These are phyloP conservation scores for Pholiota microspora DNA, from an alignment of 768 basidiomycete species.

Conservation along the genomic window DNA sequence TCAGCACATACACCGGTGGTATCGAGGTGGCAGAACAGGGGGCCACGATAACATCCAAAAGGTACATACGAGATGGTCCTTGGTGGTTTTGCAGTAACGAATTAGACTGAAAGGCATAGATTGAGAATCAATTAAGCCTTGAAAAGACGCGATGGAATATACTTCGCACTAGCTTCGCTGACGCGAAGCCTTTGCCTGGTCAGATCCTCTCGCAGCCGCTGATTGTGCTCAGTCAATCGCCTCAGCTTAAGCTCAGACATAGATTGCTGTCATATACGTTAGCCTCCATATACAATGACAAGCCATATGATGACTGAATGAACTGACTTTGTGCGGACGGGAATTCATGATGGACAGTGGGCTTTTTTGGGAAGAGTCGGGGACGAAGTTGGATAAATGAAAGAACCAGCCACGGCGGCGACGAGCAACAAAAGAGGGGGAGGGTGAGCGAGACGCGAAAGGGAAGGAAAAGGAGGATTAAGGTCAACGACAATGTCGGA, in stretches of 20 bases:
- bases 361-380: constrained; percentile 2
- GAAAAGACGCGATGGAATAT: constrained; percentile 25
- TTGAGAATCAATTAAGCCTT: constrained; percentile 3
- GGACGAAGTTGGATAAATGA: constrained; percentile 13
- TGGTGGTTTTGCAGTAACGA: constrained; percentile 90
- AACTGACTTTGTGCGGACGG: constrained; percentile 65
- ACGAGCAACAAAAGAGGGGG: constrained; percentile 14
- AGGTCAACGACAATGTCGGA: constrained; percentile 19
- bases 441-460: constrained; percentile 21
- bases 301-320: constrained; percentile 7
- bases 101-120: constrained; percentile 61
- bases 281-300: constrained; percentile 6
- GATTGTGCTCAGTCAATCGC: constrained; percentile 90
- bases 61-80: constrained; percentile 76
- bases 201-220: constrained; percentile 86
- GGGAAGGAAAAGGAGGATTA: constrained; percentile 12
- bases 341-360: constrained; percentile 54
- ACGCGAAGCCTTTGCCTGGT: constrained; percentile 86
- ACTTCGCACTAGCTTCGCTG: constrained; percentile 90
- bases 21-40: constrained; percentile 12
- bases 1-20: constrained; percentile 8
- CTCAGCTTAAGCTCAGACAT: constrained; percentile 98
- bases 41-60: constrained; percentile 6
- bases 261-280: constrained; percentile 57
- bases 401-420: constrained; percentile 17